These are phyloP conservation scores for Phycomyces nitens DNA, from an alignment of 192 early-diverging fungal genomes.

Conservation along the genomic window DNA sequence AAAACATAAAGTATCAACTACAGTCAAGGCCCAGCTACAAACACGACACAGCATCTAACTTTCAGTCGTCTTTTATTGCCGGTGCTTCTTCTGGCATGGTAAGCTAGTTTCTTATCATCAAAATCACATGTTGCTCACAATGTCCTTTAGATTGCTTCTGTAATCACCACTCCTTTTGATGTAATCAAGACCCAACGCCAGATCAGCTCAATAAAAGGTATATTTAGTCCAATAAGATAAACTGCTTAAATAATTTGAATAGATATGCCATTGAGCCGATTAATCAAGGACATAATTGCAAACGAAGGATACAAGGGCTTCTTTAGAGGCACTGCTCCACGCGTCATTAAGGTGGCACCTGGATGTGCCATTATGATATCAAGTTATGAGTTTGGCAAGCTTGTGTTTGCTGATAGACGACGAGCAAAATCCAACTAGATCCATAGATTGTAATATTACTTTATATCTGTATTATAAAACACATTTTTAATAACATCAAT, in stretches of 20 bases:
- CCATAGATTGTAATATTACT: not conserved
- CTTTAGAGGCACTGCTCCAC: constrained; percentile 59
- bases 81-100: constrained; percentile 87
- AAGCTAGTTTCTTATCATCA: constrained; percentile 1
- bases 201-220: constrained; percentile 42
- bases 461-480: no score
- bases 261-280: not conserved
- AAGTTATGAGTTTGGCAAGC: constrained; percentile 73
- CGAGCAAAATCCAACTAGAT: not conserved
- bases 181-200: constrained; percentile 92
- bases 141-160: constrained; percentile 65
- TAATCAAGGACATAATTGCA: constrained; percentile 41
- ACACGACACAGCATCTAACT: constrained; percentile 40
- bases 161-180: constrained; percentile 91
- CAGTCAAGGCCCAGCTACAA: constrained; percentile 29
- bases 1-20: constrained; percentile 59
- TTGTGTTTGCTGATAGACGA: constrained; percentile 25
- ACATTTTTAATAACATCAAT: no score
- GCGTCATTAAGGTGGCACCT: constrained; percentile 86
- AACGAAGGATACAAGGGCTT: constrained; percentile 53
- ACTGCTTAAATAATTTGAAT: not conserved
- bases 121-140: not conserved
- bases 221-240: not conserved
- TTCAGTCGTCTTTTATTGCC: constrained; percentile 69
- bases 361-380: constrained; percentile 97